Conservation (phyloP, 345 rosid species). For the Citrus cavaleriei region DNA sequence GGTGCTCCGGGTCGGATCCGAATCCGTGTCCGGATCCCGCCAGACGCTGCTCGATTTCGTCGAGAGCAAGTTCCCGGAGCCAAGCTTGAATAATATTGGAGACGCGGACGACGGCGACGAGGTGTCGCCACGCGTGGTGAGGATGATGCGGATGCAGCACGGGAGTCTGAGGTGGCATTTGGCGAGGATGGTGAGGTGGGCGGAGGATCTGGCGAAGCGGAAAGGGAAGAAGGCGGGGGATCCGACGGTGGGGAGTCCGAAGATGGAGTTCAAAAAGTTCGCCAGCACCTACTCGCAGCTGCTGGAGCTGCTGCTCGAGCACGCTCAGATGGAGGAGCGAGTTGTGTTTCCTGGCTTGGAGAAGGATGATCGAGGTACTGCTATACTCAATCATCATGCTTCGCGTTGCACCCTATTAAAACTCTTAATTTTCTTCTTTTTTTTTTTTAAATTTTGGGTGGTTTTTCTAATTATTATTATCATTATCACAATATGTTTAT, state of each 20-base stretch:
- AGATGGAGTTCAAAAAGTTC: conserved; percentile 67
- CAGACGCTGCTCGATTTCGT: conserved; percentile 47
- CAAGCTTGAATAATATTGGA: conserved; percentile 27
- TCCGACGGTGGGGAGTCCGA: conserved; percentile 60
- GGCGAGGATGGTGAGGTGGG: conserved; percentile 65
- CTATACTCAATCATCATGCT: background rate
- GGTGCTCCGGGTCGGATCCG: conserved; percentile 44
- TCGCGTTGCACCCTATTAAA: background rate
- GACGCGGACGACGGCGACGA: conserved; percentile 18
- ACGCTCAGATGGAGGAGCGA: conserved; percentile 83
- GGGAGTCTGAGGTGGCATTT: conserved; percentile 59
- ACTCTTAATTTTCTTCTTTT: background rate
- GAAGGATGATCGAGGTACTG: conserved; percentile 57
- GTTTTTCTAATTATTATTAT: too few relatives aligned
- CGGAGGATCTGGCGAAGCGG: conserved; percentile 58
- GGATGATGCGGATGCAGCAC: conserved; percentile 47
- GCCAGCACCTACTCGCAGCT: conserved; percentile 45
- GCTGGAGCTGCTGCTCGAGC: conserved; percentile 67
- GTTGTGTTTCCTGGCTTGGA: conserved; percentile 61
- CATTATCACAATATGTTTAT: too few relatives aligned
- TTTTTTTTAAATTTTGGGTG: too few relatives aligned
- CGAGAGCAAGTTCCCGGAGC: conserved; percentile 51
- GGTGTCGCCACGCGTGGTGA: conserved; percentile 43
- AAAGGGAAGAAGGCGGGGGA: conserved; percentile 46
- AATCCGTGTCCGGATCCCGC: conserved; percentile 38